phyloP scores from a whole-genome alignment of 139 green algal species.

The Spirogloea muscicola region DNA sequence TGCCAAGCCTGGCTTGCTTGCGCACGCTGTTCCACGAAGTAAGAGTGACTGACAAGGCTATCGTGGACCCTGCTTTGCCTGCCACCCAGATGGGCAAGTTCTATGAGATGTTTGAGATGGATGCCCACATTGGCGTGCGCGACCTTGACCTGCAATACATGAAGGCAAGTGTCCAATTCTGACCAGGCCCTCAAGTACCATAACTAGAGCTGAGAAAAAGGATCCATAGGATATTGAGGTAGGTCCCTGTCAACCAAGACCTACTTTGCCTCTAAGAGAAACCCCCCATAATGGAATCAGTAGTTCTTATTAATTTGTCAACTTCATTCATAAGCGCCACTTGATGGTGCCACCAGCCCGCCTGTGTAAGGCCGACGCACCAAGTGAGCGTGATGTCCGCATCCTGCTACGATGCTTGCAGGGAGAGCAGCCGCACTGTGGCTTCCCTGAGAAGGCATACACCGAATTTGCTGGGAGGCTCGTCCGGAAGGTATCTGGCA shows the following conservation, averaged over 20 bases:
- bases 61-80: neutral
- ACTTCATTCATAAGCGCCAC: too few relatives aligned
- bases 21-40: neutral
- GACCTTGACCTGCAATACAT: slow-evolving; percentile 90
- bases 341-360: too few relatives aligned
- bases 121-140: slow-evolving; percentile 83
- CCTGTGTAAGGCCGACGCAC: too few relatives aligned
- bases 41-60: neutral
- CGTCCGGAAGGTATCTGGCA: slow-evolving; percentile 64
- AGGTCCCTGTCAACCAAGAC: too few relatives aligned
- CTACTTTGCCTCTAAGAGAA: too few relatives aligned
- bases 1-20: neutral
- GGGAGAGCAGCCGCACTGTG: slow-evolving; percentile 91
- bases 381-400: too few relatives aligned
- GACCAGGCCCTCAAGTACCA: too few relatives aligned
- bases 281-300: too few relatives aligned
- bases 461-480: slow-evolving; percentile 74
- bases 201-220: too few relatives aligned
- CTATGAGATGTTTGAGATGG: slow-evolving; percentile 99
- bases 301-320: too few relatives aligned
- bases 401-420: too few relatives aligned
- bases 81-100: slow-evolving; percentile 71
- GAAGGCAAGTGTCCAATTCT: slow-evolving; percentile 65
- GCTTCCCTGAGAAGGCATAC: slow-evolving; percentile 89
- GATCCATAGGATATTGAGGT: too few relatives aligned